Conservation (phyloP, 2,329 filamentous ascomycete genomes). For the Ilyonectria destructans region DNA sequence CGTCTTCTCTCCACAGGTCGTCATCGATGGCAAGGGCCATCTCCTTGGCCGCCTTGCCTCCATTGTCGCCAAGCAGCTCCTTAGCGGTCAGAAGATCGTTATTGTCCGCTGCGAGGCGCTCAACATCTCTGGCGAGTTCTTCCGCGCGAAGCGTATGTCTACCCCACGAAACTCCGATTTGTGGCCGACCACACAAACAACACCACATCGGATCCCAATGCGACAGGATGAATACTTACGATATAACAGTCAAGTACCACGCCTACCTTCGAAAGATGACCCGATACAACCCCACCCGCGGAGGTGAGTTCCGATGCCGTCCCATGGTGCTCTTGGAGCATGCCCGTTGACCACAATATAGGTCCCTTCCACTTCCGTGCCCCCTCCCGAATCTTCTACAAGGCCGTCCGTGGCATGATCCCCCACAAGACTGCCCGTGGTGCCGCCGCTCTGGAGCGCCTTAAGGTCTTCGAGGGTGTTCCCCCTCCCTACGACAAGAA, state of each 20-base stretch:
- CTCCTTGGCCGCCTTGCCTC: constrained; percentile 98
- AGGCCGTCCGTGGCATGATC: constrained; percentile 99
- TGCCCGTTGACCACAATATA: constrained; percentile 61
- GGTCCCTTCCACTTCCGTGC: constrained; percentile 99
- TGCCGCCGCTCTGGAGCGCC: constrained; percentile 95
- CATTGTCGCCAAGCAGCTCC: constrained; percentile 98
- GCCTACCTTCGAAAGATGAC: constrained; percentile 99
- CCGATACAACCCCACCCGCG: constrained; percentile 99
- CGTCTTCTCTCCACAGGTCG: constrained; percentile 74
- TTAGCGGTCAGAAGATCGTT: constrained; percentile 99
- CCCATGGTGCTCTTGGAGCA: constrained; percentile 38
- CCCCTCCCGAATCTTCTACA: constrained; percentile 99
- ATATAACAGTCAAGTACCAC: constrained; percentile 95
- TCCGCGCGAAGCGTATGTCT: constrained; percentile 99
- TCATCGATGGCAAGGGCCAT: constrained; percentile 99
- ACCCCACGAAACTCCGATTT: constrained; percentile 37
- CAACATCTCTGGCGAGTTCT: constrained; percentile 99
- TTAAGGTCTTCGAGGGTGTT: constrained; percentile 99
- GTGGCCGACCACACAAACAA: constrained; percentile 43
- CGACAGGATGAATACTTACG: constrained; percentile 61
- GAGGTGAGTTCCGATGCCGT: constrained; percentile 76
- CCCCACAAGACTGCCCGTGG: constrained; percentile 99
- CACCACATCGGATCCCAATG: constrained; percentile 27
- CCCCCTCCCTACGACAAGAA: constrained; percentile 99
- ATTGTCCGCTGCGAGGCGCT: constrained; percentile 98